Evolutionary conservation across 2,329 filamentous ascomycete genomes (phyloP).

Genomic region (Pseudopithomyces maydicus): DNA sequence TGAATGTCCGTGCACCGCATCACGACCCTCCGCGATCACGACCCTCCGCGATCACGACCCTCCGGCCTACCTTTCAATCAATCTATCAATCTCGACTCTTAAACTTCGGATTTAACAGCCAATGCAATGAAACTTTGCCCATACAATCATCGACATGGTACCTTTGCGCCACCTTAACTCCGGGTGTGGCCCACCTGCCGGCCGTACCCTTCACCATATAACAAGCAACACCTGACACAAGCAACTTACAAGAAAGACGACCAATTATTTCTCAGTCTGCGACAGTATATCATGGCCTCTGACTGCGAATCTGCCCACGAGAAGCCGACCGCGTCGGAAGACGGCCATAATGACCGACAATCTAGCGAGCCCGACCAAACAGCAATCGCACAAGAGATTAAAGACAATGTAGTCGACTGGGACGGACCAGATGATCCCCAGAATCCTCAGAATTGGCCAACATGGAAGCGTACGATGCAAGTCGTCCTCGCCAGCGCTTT

Average conservation of each 20-base stretch:
- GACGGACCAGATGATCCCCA: slow-evolving; percentile 23
- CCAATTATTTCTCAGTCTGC: not conserved
- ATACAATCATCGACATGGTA: not conserved
- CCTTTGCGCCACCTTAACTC: not conserved
- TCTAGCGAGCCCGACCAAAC: not conserved
- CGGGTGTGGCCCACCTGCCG: not conserved
- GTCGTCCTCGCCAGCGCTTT: slow-evolving; percentile 26
- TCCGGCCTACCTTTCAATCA: not conserved
- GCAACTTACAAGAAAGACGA: not conserved
- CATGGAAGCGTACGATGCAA: slow-evolving; percentile 21
- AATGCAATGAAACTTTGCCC: not conserved
- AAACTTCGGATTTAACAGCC: too few relatives aligned
- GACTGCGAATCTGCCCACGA: not conserved
- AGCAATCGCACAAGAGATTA: not conserved
- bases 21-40: too few relatives aligned
- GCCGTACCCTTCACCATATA: not conserved
- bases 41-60: not conserved
- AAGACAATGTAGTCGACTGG: slow-evolving; percentile 15
- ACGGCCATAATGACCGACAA: not conserved
- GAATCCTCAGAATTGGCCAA: slow-evolving; percentile 37
- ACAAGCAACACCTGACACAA: not conserved
- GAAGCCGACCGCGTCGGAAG: not conserved
- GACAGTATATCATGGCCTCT: not conserved
- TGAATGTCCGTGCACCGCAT: too few relatives aligned
- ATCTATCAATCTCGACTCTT: too few relatives aligned